Evolutionary conservation across 306 rosid species (phyloP).

Genomic region (Dicorynia guianensis): DNA sequence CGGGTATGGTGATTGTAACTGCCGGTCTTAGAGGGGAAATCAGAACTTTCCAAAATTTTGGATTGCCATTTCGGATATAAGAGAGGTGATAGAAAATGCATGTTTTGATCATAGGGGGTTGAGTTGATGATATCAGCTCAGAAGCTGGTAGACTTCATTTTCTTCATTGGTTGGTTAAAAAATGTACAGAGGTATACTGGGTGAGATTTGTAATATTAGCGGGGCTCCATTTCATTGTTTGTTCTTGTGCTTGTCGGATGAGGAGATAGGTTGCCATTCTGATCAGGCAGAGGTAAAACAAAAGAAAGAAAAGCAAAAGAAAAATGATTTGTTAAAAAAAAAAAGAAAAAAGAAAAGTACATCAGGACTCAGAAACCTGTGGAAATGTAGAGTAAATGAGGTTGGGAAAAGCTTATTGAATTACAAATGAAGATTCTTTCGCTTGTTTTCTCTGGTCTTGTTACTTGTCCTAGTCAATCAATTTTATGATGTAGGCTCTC

Average conservation of each 20-base stretch:
- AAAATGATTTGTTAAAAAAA: constrained; percentile 43
- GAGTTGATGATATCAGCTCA: constrained; percentile 38
- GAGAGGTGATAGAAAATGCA: constrained; percentile 29
- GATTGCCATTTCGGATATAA: constrained; percentile 72
- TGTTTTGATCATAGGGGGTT: constrained; percentile 45
- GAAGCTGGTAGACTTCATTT: constrained; percentile 36
- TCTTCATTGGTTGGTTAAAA: constrained; percentile 50
- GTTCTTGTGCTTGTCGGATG: constrained; percentile 57
- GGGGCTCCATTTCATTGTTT: constrained; percentile 60
- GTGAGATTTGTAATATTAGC: constrained; percentile 67
- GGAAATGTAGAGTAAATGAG: constrained; percentile 74
- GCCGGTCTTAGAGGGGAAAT: constrained; percentile 88
- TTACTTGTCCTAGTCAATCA: not conserved
- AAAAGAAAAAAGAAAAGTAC: constrained; percentile 38
- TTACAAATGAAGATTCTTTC: constrained; percentile 63
- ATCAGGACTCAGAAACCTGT: constrained; percentile 60
- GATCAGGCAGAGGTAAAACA: constrained; percentile 19
- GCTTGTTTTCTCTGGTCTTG: constrained; percentile 30
- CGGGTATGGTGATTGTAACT: constrained; percentile 90
- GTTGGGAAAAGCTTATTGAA: constrained; percentile 61
- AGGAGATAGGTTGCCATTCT: constrained; percentile 45
- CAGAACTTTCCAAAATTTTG: constrained; percentile 84
- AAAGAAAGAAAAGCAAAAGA: not conserved
- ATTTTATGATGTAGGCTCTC: too few species aligned
- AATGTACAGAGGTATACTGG: constrained; percentile 69